Evolutionary conservation across 2,329 filamentous ascomycete genomes (phyloP).

Genomic region (Penicillium sp.): DNA sequence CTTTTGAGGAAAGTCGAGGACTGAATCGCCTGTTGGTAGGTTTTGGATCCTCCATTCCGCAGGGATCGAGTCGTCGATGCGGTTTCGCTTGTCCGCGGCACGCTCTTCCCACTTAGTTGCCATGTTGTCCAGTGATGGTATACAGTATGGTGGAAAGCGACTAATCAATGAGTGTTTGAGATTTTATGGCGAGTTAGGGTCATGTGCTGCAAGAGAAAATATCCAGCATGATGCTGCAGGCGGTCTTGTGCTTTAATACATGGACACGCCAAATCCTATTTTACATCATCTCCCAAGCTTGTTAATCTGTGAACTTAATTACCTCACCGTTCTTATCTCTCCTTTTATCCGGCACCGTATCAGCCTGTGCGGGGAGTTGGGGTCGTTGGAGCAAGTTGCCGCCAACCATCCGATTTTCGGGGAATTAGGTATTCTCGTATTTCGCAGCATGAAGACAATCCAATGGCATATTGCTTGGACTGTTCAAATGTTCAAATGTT

Average conservation of each 20-base stretch:
- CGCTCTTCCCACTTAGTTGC: conserved; percentile 5
- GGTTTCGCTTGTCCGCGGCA: conserved; percentile 8
- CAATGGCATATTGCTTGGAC: background rate
- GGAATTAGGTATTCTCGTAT: background rate
- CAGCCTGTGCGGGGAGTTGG: conserved; percentile 1
- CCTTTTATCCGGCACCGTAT: conserved; percentile 3
- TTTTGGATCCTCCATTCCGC: conserved; percentile 8
- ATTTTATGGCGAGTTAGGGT: background rate
- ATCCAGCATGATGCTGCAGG: background rate
- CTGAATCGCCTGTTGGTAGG: conserved; percentile 1
- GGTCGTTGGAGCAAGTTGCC: conserved; percentile 9
- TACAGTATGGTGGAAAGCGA: background rate
- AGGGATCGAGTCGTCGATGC: conserved; percentile 12
- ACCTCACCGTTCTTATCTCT: background rate
- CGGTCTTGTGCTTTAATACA: background rate
- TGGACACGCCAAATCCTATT: background rate
- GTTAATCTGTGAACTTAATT: background rate
- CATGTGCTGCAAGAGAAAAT: background rate
- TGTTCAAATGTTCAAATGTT: too few relatives aligned
- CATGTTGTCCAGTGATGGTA: background rate
- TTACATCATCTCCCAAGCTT: background rate
- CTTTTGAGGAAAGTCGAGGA: conserved; percentile 8
- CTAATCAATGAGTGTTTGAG: background rate
- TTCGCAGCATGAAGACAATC: background rate
- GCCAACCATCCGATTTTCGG: background rate